Percentiles rank a stretch among this genome's conserved stretches.
phyloP scores from a whole-genome alignment of 1,284 basidiomycete genomes.

The Austroboletus niveus region DNA sequence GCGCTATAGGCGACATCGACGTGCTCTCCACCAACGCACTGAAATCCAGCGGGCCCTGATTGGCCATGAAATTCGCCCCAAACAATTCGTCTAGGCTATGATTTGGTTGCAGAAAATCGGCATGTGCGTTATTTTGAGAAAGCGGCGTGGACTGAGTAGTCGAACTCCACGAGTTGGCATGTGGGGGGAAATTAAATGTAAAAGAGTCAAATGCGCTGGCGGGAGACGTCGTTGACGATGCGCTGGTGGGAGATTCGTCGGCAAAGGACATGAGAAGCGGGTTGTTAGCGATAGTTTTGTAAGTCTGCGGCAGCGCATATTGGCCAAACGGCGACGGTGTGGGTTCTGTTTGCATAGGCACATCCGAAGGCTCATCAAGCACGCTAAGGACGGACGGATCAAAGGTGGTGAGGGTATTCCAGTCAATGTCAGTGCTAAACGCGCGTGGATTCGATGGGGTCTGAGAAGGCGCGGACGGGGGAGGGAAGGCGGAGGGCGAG shows the following conservation, averaged over 20 bases:
- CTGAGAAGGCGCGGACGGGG: constrained; percentile 19
- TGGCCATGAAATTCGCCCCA: constrained; percentile 48
- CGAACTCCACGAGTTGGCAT: constrained; percentile 31
- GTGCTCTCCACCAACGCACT: constrained; percentile 42
- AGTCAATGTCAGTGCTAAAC: constrained; percentile 51
- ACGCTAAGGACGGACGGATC: constrained; percentile 61
- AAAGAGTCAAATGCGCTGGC: constrained; percentile 24
- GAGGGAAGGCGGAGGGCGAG: constrained; percentile 26
- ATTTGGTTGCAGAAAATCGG: constrained; percentile 34
- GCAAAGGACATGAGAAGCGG: constrained; percentile 79
- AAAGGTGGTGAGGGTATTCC: constrained; percentile 61
- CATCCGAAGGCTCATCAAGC: constrained; percentile 53
- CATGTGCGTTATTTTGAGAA: constrained; percentile 19
- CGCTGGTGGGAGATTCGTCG: constrained; percentile 42
- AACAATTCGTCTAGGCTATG: constrained; percentile 61
- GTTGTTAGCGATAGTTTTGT: constrained; percentile 75
- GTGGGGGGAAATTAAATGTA: constrained; percentile 23
- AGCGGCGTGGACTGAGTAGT: constrained; percentile 41
- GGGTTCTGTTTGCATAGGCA: constrained; percentile 59
- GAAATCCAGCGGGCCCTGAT: constrained; percentile 44
- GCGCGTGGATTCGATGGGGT: constrained; percentile 17
- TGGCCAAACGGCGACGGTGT: constrained; percentile 42
- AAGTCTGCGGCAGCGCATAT: constrained; percentile 41
- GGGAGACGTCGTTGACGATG: constrained; percentile 24
- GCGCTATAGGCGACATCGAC: constrained; percentile 48